Base-by-base conservation (phyloP, 257 asterid species). In the Phtheirospermum japonicum region DNA sequence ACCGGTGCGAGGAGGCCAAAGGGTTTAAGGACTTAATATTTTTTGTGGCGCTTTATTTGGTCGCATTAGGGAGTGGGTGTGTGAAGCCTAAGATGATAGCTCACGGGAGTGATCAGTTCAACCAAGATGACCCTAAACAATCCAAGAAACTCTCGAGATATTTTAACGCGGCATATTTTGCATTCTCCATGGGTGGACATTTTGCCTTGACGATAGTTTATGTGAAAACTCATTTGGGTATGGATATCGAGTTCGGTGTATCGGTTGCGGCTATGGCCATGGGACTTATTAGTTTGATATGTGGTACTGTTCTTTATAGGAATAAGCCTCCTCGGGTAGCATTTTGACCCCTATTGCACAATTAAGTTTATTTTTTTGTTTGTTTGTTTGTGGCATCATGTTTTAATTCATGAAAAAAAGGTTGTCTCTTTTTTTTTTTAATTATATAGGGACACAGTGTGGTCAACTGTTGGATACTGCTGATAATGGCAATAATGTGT, bases 21-120 rank as follows among this genome's bases (percentile, higher is more conserved):
- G 97, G 99, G 2, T 66, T 84, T 34, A 70, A 85, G 52, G 79
- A 89, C 26, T 40, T 85, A 1, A 82, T 89, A 62, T 92, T 92
- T 10, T 89, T 80, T 64, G 67, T 80, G 71, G 97, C 99, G 5
- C 85, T 92, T 0, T 92, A 89, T 61, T 64, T 89, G 78, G 97
- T 89, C 64, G 99, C 99, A 10, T 39, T 92, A 30, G 99, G 99
- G 65, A 92, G 99, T 75, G 99, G 97, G 0, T 89, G 99, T 70
- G 94, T 86, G 12, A 92, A 92, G 60, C 99, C 99, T 4, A 92
- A 92, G 42, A 92, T 92, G 95, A 85, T 92, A 40, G 90, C 97
- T 6, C 97, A 89, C 48, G 99, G 99, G 6, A 96, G 90, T 13
- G 94, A 92, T 63, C 99, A 89, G 32, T 92, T 92, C 80, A 71